Evolutionary conservation across 768 basidiomycete species (phyloP).

Genomic region (Lyophyllum shimeji): DNA sequence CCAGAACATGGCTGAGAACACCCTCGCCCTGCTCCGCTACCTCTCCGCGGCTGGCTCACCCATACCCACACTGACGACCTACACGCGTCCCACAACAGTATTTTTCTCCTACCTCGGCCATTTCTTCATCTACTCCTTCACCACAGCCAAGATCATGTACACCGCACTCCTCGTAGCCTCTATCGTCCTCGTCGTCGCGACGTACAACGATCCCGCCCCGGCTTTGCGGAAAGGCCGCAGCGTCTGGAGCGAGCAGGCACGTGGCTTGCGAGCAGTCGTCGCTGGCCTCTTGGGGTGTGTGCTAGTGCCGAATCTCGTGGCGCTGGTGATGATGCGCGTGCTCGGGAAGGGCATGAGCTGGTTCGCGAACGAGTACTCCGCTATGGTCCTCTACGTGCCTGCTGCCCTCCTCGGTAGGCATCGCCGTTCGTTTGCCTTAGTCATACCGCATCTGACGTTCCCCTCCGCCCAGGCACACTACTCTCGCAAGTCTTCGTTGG

Average conservation of each 20-base stretch:
- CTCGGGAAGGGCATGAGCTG: constrained; percentile 79
- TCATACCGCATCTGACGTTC: not conserved
- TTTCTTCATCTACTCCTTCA: constrained; percentile 75
- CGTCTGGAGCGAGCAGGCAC: constrained; percentile 37
- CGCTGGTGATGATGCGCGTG: constrained; percentile 61
- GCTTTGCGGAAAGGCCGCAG: constrained; percentile 23
- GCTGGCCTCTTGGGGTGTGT: constrained; percentile 57
- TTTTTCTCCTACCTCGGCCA: constrained; percentile 73
- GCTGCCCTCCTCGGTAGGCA: constrained; percentile 67
- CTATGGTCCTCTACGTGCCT: constrained; percentile 72
- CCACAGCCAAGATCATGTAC: constrained; percentile 68
- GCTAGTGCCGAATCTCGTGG: constrained; percentile 67
- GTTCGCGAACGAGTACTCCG: constrained; percentile 73
- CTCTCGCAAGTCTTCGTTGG: constrained; percentile 59
- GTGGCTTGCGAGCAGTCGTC: constrained; percentile 49
- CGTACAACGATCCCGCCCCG: constrained; percentile 33
- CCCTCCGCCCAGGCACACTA: constrained; percentile 49
- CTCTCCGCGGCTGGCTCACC: constrained; percentile 71
- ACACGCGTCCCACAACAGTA: constrained; percentile 61
- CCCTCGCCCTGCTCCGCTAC: constrained; percentile 73
- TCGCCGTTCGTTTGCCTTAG: not conserved
- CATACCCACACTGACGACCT: constrained; percentile 59
- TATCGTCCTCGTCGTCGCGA: constrained; percentile 38
- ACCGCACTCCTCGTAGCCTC: constrained; percentile 46
- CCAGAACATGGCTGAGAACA: constrained; percentile 89